phyloP scores from a whole-genome alignment of 1,139 yeast genomes.

The Geotrichum cucujoidarum region DNA sequence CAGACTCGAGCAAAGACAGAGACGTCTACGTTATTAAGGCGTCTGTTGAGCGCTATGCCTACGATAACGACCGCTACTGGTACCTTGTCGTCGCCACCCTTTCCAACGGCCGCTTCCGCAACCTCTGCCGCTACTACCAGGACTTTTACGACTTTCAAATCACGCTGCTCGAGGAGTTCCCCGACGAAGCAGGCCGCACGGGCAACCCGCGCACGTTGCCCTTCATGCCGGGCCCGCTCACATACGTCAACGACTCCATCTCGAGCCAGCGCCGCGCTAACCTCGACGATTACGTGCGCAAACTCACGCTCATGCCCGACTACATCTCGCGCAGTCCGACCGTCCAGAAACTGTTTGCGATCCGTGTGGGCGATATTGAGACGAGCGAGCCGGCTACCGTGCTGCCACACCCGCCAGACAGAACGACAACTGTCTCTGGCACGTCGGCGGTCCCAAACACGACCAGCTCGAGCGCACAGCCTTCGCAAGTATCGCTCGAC shows the following conservation, averaged over 20 bases:
- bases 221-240: slow-evolving; percentile 92
- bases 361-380: slow-evolving; percentile 60
- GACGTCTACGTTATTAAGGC: slow-evolving; percentile 45
- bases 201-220: slow-evolving; percentile 79
- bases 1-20: slow-evolving; percentile 1
- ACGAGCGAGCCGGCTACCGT: slow-evolving; percentile 39
- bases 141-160: slow-evolving; percentile 96
- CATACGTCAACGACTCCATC: slow-evolving; percentile 84
- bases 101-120: slow-evolving; percentile 63
- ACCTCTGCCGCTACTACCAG: slow-evolving; percentile 84
- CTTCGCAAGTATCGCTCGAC: too few species aligned
- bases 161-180: slow-evolving; percentile 73
- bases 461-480: background rate
- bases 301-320: slow-evolving; percentile 66
- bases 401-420: slow-evolving; percentile 40
- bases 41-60: slow-evolving; percentile 72
- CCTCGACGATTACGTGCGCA: slow-evolving; percentile 75
- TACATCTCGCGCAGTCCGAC: slow-evolving; percentile 64
- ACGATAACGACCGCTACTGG: slow-evolving; percentile 87
- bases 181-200: slow-evolving; percentile 87
- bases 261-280: slow-evolving; percentile 82
- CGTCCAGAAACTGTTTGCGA: slow-evolving; percentile 66
- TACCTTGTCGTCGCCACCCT: slow-evolving; percentile 69
- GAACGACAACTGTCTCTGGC: slow-evolving; percentile 3
- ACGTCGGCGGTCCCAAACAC: background rate